Conservation (phyloP, 148 eudicot species). For the Vaccinium vitisidaea region DNA sequence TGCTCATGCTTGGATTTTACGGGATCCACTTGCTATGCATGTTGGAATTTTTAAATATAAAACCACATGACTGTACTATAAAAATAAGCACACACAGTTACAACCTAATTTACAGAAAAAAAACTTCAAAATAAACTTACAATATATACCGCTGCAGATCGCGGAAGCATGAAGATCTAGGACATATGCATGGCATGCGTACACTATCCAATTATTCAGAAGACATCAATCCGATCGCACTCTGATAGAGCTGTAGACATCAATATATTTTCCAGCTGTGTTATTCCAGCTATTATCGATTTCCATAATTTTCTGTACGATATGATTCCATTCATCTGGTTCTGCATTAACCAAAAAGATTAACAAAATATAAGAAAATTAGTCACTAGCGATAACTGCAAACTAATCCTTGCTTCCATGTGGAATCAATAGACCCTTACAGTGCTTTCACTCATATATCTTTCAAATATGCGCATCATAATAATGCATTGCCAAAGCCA, state of each 20-base stretch:
- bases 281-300: conserved; percentile 77
- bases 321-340: conserved; percentile 54
- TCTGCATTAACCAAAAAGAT: conserved; percentile 35
- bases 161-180: neutral
- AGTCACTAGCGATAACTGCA: neutral
- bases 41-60: neutral
- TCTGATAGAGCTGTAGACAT: conserved; percentile 55
- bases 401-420: neutral
- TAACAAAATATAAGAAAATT: neutral
- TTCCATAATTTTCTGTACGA: conserved; percentile 53
- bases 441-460: neutral
- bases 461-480: neutral
- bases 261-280: conserved; percentile 63
- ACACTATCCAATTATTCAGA: neutral
- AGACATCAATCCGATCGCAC: conserved; percentile 22
- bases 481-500: neutral
- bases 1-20: too few species aligned
- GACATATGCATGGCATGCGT: neutral
- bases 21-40: too few species aligned
- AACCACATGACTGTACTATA: neutral
- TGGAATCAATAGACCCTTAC: neutral
- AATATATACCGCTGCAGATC: neutral
- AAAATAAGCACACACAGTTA: too few species aligned
- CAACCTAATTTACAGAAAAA: too few species aligned
- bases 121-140: neutral